Conservation (phyloP, 2,329 filamentous ascomycete genomes). For the Purpureocillium takamizusanense region DNA sequence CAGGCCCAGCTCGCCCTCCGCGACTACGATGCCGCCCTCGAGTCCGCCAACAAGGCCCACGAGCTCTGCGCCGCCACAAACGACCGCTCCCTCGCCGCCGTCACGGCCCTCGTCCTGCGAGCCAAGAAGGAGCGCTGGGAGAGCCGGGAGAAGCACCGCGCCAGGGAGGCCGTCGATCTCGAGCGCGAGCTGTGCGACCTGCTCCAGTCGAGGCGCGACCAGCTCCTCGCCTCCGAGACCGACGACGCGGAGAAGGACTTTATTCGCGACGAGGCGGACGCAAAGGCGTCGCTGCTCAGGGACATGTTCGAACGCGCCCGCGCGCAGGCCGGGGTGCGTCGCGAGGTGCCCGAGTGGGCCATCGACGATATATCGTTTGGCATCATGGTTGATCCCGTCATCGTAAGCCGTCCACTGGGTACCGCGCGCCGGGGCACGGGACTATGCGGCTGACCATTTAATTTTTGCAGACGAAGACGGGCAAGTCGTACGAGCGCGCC, state of each 20-base stretch:
- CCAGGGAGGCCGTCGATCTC: constrained; percentile 46
- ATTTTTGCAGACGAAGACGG: constrained; percentile 57
- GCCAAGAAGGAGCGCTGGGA: constrained; percentile 88
- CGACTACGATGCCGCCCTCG: constrained; percentile 60
- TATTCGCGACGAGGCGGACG: constrained; percentile 35
- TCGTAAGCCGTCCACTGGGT: constrained; percentile 29
- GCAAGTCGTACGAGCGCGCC: constrained; percentile 81
- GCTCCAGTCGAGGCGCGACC: constrained; percentile 38
- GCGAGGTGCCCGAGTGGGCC: constrained; percentile 65
- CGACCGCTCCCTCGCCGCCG: constrained; percentile 58
- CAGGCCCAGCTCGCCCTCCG: constrained; percentile 69
- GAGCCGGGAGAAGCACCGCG: constrained; percentile 53
- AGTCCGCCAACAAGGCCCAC: constrained; percentile 65
- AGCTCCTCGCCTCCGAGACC: constrained; percentile 27
- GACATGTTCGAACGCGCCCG: constrained; percentile 45
- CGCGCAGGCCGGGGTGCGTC: constrained; percentile 30
- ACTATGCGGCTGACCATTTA: too few relatives aligned
- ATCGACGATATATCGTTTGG: constrained; percentile 69
- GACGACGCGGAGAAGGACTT: constrained; percentile 39
- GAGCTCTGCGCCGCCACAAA: constrained; percentile 52
- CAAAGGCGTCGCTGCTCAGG: constrained; percentile 34
- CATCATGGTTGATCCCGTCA: constrained; percentile 63
- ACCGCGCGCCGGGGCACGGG: background rate
- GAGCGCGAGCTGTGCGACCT: constrained; percentile 49
- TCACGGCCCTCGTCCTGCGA: constrained; percentile 65